A percentile compares a stretch with the other conserved stretches of the same genome.
Conservation (phyloP, 192 early-diverging fungal genomes). For the Neocallimastix lanati region DNA sequence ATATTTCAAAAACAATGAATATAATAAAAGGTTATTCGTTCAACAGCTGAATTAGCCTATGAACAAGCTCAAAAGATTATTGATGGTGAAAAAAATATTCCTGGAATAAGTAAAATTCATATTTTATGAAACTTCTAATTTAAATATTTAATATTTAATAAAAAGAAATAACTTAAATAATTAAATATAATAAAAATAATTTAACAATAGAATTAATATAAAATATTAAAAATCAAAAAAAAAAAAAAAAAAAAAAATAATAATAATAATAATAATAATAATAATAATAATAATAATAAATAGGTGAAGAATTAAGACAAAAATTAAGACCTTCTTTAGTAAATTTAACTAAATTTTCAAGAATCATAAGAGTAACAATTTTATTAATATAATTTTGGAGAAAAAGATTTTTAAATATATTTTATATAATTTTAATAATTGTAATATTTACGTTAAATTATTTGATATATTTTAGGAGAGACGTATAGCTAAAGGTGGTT, state of each 20-base stretch:
- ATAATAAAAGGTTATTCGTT: constrained; percentile 33
- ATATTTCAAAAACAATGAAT: neutral
- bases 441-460: no score
- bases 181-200: no score
- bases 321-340: constrained; percentile 16
- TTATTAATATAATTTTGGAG: no score
- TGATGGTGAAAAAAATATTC: constrained; percentile 25
- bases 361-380: neutral
- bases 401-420: no score
- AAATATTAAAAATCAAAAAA: no score
- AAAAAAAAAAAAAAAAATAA: neutral
- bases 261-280: no score
- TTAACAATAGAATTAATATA: no score
- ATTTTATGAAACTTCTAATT: no score
- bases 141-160: no score
- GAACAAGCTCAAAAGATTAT: constrained; percentile 54
- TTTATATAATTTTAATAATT: no score
- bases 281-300: no score
- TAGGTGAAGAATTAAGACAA: neutral
- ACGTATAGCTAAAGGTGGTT: constrained; percentile 33
- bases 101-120: constrained; percentile 12
- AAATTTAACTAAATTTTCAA: constrained; percentile 17
- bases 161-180: no score
- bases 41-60: constrained; percentile 54
- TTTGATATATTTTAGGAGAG: constrained; percentile 33